These are phyloP conservation scores for Chalciporus sphaerocephalus DNA, from an alignment of 768 basidiomycete genomes.

Conservation along the genomic window DNA sequence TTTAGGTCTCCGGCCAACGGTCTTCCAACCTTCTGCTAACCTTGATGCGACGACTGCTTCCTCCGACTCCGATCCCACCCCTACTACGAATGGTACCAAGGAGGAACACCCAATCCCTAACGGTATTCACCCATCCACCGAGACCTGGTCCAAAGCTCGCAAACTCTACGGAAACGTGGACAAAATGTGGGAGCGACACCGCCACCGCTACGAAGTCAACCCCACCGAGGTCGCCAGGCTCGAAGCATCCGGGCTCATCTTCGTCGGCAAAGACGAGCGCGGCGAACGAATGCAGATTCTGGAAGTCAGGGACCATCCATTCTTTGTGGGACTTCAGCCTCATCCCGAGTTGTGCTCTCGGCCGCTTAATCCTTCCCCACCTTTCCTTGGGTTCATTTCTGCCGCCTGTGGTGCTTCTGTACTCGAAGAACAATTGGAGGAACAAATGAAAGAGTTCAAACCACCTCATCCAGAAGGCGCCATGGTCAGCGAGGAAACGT, in stretches of 20 bases:
- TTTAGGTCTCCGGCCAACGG: conserved; percentile 92
- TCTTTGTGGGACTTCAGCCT: conserved; percentile 90
- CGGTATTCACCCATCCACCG: conserved; percentile 36
- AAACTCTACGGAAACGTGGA: conserved; percentile 78
- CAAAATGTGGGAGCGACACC: conserved; percentile 93
- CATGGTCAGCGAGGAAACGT: conserved; percentile 65
- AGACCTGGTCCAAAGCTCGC: conserved; percentile 66
- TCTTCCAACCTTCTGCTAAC: conserved; percentile 57
- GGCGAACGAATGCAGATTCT: conserved; percentile 97
- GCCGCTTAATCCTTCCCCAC: conserved; percentile 94
- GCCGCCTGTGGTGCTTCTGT: conserved; percentile 56
- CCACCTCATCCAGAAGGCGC: conserved; percentile 74
- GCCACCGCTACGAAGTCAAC: conserved; percentile 96
- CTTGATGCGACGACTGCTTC: conserved; percentile 13
- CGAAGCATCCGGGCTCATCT: conserved; percentile 66
- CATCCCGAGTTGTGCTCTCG: conserved; percentile 99
- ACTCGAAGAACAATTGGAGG: conserved; percentile 66
- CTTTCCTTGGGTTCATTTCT: conserved; percentile 93
- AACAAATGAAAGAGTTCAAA: conserved; percentile 56
- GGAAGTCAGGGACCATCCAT: conserved; percentile 89
- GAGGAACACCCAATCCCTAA: conserved; percentile 2
- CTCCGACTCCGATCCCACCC: conserved; percentile 7
- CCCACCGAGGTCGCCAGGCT: conserved; percentile 77
- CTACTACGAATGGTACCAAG: conserved; percentile 3
- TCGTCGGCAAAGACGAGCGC: conserved; percentile 88